Evolutionary conservation across 805 yeast species (phyloP), one percentile per base, ranked within the genome.

Genomic region (Blastobotrys parvus): DNA sequence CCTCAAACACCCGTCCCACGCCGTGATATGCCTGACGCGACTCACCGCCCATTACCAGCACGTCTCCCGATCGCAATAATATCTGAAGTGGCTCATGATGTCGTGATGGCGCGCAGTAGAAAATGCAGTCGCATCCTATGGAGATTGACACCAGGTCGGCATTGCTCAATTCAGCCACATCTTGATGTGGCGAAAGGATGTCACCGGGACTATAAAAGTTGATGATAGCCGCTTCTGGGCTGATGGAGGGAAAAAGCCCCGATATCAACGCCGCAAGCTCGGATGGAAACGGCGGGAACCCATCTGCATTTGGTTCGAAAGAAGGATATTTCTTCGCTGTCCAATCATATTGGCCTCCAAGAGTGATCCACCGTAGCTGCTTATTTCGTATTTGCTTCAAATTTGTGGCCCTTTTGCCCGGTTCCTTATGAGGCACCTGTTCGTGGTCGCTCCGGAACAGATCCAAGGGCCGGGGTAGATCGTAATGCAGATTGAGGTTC

Each of bases 341-440:
- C 72, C 72, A 68, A 48, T 68, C 56, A 48, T 68, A 68, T 46
- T 68, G 72, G 8, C 72, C 73, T 2, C 72, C 72, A 6, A 68
- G 59, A 0, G 72, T 68, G 22, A 67, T 62, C 72, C 72, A 68
- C n/a, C 72, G 58, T n/a, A 68, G 54, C 40, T 62, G 58, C 29
- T 51, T 53, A 13, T 41, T 39, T 10, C 58, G 46, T 18, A 59
- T 43, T 31, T 45, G 46, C 6, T 39, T 43, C 21, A 38, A 33
- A 2, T 48, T 41, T 4, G 55, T 43, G 15, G 43, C 32, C 1
- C 52, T 47, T 21, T 50, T 53, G 18, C 35, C 37, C n/a, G 48
- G 36, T 13, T 39, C 43, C 36, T 47, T 34, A 25, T 47, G 35
- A 37, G 39, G 41, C 27, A 42, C 34, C 20, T 34, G 11, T 4